Evolutionary conservation across 139 green algal genomes (phyloP).

Genomic region (Pleodorina starrii): DNA sequence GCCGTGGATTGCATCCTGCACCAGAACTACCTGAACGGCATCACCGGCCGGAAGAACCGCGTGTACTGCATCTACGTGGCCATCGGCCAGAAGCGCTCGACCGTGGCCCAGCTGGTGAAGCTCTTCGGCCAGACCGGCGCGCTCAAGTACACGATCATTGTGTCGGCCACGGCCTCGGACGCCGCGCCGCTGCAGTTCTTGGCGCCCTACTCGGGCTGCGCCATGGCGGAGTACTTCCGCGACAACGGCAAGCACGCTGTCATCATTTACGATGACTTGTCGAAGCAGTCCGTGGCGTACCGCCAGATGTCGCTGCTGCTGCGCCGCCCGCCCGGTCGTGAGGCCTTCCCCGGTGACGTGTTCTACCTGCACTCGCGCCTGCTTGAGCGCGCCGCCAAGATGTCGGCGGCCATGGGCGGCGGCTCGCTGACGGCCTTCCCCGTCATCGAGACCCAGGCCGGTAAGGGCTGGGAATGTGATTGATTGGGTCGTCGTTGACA

Average conservation of each 20-base stretch:
- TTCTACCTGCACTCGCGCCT: constrained; percentile 94
- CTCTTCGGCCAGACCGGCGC: constrained; percentile 72
- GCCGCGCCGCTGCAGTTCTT: constrained; percentile 92
- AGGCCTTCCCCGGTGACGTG: constrained; percentile 92
- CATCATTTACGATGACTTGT: constrained; percentile 94
- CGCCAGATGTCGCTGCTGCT: constrained; percentile 94
- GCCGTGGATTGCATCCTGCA: constrained; percentile 91
- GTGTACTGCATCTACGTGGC: constrained; percentile 94
- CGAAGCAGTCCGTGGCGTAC: constrained; percentile 94
- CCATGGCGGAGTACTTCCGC: constrained; percentile 73
- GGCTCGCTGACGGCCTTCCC: constrained; percentile 89
- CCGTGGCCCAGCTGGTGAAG: constrained; percentile 89
- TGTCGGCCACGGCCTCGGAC: constrained; percentile 91
- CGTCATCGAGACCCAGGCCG: constrained; percentile 91
- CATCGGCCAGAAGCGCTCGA: constrained; percentile 92
- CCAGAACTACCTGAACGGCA: constrained; percentile 63
- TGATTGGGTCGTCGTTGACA: no score
- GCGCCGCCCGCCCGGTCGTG: constrained; percentile 89
- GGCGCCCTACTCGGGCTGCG: constrained; percentile 92
- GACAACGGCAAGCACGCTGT: constrained; percentile 80
- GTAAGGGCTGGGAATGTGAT: constrained; percentile 22
- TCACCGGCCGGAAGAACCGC: constrained; percentile 67
- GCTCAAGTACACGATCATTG: constrained; percentile 88
- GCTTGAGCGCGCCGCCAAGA: constrained; percentile 87
- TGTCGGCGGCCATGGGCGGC: constrained; percentile 76